phyloP scores from a whole-genome alignment of 2,329 filamentous ascomycete species.

The Aspergillus sp. region DNA sequence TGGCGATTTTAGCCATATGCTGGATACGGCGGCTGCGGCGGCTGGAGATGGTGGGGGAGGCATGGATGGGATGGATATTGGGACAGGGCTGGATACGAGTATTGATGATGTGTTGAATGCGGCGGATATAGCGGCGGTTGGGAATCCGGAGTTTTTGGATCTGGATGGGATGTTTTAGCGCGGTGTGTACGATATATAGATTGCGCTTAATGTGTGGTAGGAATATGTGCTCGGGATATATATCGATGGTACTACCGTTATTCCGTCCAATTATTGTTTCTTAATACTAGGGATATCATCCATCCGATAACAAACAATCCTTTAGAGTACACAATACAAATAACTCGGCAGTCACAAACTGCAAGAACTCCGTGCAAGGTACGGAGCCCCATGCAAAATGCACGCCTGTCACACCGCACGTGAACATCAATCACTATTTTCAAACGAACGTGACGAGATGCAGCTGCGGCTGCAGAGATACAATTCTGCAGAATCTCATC shows the following conservation, averaged over 20 bases:
- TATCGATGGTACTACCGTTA: not conserved
- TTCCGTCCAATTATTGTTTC: too few species aligned
- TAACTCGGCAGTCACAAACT: too few species aligned
- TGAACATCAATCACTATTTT: too few species aligned
- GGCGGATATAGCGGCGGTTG: constrained; percentile 35
- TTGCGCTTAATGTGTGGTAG: not conserved
- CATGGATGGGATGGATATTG: constrained; percentile 18
- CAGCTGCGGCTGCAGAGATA: too few species aligned
- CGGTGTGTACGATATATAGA: not conserved
- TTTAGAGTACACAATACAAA: too few species aligned
- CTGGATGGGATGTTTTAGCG: constrained; percentile 37
- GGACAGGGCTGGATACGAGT: constrained; percentile 27
- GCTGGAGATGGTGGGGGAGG: constrained; percentile 27
- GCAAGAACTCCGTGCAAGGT: too few species aligned
- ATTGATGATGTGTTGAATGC: constrained; percentile 41
- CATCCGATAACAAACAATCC: too few species aligned
- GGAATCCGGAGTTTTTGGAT: constrained; percentile 39
- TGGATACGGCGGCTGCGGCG: constrained; percentile 32
- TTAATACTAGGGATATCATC: too few species aligned
- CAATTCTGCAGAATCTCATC: too few species aligned
- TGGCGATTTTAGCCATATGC: constrained; percentile 33
- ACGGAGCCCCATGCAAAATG: too few species aligned
- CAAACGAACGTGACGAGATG: too few species aligned
- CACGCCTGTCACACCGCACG: too few species aligned
- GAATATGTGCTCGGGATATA: not conserved